Evolutionary conservation across 495 filamentous ascomycete genomes (phyloP).

Genomic region (Coniosporium apollinis): DNA sequence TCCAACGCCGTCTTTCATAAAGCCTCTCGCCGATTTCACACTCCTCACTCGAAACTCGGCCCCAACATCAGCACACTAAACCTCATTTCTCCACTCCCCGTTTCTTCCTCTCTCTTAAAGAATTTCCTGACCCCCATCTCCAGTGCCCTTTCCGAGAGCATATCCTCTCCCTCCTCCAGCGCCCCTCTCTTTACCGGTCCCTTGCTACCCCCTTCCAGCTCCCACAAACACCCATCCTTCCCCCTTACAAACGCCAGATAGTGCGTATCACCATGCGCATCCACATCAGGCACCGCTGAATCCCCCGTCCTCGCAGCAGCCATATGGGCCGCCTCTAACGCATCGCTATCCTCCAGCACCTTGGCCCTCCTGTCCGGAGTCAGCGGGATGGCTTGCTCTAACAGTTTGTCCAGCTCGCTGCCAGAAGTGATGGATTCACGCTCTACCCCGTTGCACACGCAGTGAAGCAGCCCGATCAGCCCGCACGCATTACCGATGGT

Average conservation of each 20-base stretch:
- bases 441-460: conserved; percentile 44
- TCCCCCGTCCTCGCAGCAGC: conserved; percentile 55
- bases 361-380: conserved; percentile 42
- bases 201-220: conserved; percentile 67
- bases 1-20: too few relatives aligned
- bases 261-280: conserved; percentile 29
- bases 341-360: conserved; percentile 53
- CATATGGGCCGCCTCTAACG: conserved; percentile 55
- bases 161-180: conserved; percentile 42
- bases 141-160: conserved; percentile 49
- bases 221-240: conserved; percentile 56
- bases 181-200: conserved; percentile 45
- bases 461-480: conserved; percentile 66
- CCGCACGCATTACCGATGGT: conserved; percentile 83
- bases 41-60: too few relatives aligned
- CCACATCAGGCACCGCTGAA: conserved; percentile 46
- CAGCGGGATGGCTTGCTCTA: conserved; percentile 33
- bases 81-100: conserved; percentile 40
- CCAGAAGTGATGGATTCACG: conserved; percentile 26
- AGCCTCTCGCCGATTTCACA: too few relatives aligned
- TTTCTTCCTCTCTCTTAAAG: conserved; percentile 39
- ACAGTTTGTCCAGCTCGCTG: conserved; percentile 31
- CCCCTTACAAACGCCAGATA: conserved; percentile 77
- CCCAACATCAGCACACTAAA: conserved; percentile 62
- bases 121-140: conserved; percentile 40